Percentiles rank a stretch among this genome's conserved stretches.
Conservation (phyloP, 2,329 filamentous ascomycete species). For the Akanthomyces lecanii region DNA sequence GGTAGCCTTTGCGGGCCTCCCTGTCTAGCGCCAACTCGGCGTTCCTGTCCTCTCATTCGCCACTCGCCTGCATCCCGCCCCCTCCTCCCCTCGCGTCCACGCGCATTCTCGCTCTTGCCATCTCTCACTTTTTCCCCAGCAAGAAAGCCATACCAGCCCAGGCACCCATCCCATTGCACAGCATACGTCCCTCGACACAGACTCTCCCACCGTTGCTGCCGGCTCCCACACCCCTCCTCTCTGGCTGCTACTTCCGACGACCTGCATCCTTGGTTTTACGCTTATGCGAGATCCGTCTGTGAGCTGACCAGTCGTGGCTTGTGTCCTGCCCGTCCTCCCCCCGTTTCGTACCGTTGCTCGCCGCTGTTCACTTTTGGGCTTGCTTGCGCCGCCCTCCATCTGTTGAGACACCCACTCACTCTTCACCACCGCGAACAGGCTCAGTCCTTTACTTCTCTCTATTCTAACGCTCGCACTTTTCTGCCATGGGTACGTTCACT, state of each 20-base stretch:
- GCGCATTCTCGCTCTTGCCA: slow-evolving; percentile 22
- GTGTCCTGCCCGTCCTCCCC: slow-evolving; percentile 21
- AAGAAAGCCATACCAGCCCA: slow-evolving; percentile 16
- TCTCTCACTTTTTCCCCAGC: slow-evolving; percentile 17
- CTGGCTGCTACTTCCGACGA: slow-evolving; percentile 24
- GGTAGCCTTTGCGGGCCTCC: background rate
- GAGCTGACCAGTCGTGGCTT: slow-evolving; percentile 26
- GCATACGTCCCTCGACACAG: slow-evolving; percentile 2
- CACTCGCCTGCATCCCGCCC: slow-evolving; percentile 16
- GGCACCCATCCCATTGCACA: slow-evolving; percentile 1
- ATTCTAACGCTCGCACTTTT: slow-evolving; percentile 15
- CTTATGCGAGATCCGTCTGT: slow-evolving; percentile 31
- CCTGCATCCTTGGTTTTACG: slow-evolving; percentile 29
- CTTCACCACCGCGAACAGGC: slow-evolving; percentile 18
- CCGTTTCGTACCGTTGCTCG: slow-evolving; percentile 24
- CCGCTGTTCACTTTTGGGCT: slow-evolving; percentile 18
- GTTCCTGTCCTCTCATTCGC: slow-evolving; percentile 21
- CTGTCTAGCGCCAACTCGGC: slow-evolving; percentile 14
- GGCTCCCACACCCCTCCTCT: slow-evolving; percentile 13
- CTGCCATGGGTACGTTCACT: slow-evolving; percentile 19
- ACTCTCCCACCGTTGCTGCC: slow-evolving; percentile 21
- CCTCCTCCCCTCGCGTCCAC: slow-evolving; percentile 13
- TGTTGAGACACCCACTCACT: slow-evolving; percentile 26
- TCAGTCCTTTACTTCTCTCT: slow-evolving; percentile 15
- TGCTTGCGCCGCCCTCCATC: slow-evolving; percentile 22